phyloP scores from a whole-genome alignment of 129 eudicot species.

The Flaveria trinervia region DNA sequence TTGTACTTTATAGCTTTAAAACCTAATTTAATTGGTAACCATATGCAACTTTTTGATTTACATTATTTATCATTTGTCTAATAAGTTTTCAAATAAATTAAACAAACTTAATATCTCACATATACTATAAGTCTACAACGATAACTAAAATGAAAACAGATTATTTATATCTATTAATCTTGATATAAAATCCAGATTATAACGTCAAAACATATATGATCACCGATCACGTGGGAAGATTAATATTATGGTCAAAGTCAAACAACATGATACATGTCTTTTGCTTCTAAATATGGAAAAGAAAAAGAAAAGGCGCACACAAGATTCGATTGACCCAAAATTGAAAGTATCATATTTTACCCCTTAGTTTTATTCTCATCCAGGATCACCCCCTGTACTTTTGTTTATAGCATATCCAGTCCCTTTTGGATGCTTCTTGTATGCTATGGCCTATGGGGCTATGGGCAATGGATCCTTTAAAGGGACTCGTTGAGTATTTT shows the following conservation, averaged over 20 bases:
- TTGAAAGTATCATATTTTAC: background rate
- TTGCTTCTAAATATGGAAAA: slow-evolving; percentile 8
- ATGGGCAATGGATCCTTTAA: no score
- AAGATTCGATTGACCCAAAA: background rate
- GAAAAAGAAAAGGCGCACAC: background rate
- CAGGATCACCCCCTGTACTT: background rate
- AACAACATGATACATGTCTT: background rate
- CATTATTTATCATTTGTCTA: no score
- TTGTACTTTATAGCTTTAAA: no score
- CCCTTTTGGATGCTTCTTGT: no score
- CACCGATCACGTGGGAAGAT: slow-evolving; percentile 4
- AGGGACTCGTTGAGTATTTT: no score
- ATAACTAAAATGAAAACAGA: background rate
- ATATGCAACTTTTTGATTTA: no score
- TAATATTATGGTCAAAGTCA: slow-evolving; percentile 3
- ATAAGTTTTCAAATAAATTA: no score
- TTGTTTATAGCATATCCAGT: background rate
- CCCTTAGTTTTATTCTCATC: background rate
- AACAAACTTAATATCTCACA: no score
- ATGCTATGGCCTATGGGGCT: no score
- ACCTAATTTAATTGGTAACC: no score
- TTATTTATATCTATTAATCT: background rate
- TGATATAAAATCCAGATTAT: background rate
- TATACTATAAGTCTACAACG: no score
- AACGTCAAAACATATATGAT: background rate